Conservation (phyloP, 2,329 filamentous ascomycete species). For the Myriangium duriaei region DNA sequence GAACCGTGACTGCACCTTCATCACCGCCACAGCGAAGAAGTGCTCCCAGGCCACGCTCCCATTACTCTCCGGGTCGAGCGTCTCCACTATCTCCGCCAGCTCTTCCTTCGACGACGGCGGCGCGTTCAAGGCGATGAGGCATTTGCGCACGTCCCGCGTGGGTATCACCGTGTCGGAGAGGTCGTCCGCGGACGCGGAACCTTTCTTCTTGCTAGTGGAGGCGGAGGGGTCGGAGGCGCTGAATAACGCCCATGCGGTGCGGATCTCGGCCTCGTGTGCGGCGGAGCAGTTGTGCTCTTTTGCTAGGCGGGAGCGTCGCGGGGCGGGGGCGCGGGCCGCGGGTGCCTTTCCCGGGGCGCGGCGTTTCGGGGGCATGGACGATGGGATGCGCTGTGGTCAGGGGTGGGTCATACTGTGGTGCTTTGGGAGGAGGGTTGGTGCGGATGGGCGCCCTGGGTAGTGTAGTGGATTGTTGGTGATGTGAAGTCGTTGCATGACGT, state of each 20-base stretch:
- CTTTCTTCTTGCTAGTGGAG: background rate
- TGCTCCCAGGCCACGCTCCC: slow-evolving; percentile 67
- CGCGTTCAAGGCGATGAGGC: slow-evolving; percentile 60
- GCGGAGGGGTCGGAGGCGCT: slow-evolving; percentile 33
- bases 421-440: background rate
- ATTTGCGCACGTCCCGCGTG: slow-evolving; percentile 34
- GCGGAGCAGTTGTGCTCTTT: slow-evolving; percentile 80
- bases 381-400: background rate
- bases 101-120: slow-evolving; percentile 52
- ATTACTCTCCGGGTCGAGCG: slow-evolving; percentile 70
- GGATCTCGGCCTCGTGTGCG: slow-evolving; percentile 79
- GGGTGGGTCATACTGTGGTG: background rate
- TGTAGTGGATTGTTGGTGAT: background rate
- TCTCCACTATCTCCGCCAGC: slow-evolving; percentile 61
- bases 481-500: slow-evolving; percentile 3
- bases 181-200: slow-evolving; percentile 35
- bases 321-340: slow-evolving; percentile 23
- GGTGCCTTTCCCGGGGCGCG: slow-evolving; percentile 9
- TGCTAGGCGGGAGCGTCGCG: slow-evolving; percentile 73
- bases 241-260: slow-evolving; percentile 80
- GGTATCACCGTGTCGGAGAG: slow-evolving; percentile 45
- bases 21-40: slow-evolving; percentile 78
- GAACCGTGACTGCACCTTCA: slow-evolving; percentile 52
- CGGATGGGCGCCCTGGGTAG: slow-evolving; percentile 1
- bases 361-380: slow-evolving; percentile 13